A percentile compares a stretch with the other conserved stretches of the same genome.
phyloP scores from a whole-genome alignment of 257 asterid species.

The Fraxinus anomala region DNA sequence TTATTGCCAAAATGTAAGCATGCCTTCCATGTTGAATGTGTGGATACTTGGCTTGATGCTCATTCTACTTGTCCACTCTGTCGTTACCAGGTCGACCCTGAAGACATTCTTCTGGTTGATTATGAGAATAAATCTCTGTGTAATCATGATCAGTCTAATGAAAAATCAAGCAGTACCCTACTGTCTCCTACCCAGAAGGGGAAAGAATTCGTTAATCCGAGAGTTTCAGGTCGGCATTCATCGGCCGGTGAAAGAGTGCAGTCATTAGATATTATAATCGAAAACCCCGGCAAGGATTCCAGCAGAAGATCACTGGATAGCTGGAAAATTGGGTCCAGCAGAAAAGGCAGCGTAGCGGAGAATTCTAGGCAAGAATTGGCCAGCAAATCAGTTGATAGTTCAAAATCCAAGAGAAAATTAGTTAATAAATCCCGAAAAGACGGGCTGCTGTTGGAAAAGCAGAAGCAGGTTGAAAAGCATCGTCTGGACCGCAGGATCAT shows the following conservation, averaged over 20 bases:
- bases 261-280: slow-evolving; percentile 48
- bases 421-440: slow-evolving; percentile 47
- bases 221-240: slow-evolving; percentile 65
- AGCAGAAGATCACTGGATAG: slow-evolving; percentile 68
- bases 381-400: slow-evolving; percentile 20
- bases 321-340: slow-evolving; percentile 30
- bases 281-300: slow-evolving; percentile 32
- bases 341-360: neutral
- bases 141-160: neutral
- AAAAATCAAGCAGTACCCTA: neutral
- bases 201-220: slow-evolving; percentile 9
- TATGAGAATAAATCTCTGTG: slow-evolving; percentile 25
- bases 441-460: slow-evolving; percentile 38
- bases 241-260: slow-evolving; percentile 55
- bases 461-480: slow-evolving; percentile 34
- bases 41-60: slow-evolving; percentile 86
- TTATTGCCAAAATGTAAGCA: slow-evolving; percentile 81
- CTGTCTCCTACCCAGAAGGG: slow-evolving; percentile 14
- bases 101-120: slow-evolving; percentile 60
- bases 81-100: slow-evolving; percentile 77
- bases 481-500: slow-evolving; percentile 79
- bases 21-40: slow-evolving; percentile 87
- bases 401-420: slow-evolving; percentile 23
- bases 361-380: neutral
- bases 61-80: slow-evolving; percentile 94